Base-by-base conservation (phyloP, 2,329 filamentous ascomycete genomes). In the Colletotrichum lindemuthianum region DNA sequence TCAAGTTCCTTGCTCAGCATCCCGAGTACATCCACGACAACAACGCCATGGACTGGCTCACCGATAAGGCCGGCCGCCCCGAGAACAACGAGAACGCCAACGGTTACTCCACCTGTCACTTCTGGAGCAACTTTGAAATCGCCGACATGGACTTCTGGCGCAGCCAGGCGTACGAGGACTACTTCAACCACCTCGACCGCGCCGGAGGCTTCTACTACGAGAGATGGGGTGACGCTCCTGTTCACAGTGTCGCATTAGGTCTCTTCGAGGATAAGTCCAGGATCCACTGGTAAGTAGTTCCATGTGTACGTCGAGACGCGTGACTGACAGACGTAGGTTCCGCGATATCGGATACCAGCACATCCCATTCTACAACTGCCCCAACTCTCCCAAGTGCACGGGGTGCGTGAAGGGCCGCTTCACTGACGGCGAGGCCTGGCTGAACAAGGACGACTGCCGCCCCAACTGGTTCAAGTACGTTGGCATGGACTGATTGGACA, bases 81-180 rank as follows among this genome's bases (percentile, higher is more conserved):
- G 87, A 92, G 12, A 91, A 97, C 77, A 92, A 93, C 74, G 76
- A 84, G 58, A 88, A 90, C 68, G 95, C 95, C 7, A 91, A 97
- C 72, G 96, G 96, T 39, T 99, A 97, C 82, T 97, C 93, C 39
- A 98, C 96, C 2, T 99, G 96, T 77, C 96, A 99, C 78, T 99
- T 99, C 83, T 99, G 96, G 96, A 96, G 90, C 72, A 99, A 99
- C 78, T 99, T 99, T 72, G 96, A 99, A 79, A 95, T 99, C 71
- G 95, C 87, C 50, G 93, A 97, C 77, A 87, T 99, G 86, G 87
- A 87, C 68, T 97, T 99, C 78, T 99, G 93, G 92, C 85, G 96
- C 52, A 92, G 93, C 74, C 88, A 94, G 75, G 85, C 88, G 49
- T 99, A 99, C 75, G 92, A 97, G 74, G 93, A 96, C 68, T 99